Conservation (phyloP, 495 filamentous ascomycete genomes). For the Neohortaea acidophila region DNA sequence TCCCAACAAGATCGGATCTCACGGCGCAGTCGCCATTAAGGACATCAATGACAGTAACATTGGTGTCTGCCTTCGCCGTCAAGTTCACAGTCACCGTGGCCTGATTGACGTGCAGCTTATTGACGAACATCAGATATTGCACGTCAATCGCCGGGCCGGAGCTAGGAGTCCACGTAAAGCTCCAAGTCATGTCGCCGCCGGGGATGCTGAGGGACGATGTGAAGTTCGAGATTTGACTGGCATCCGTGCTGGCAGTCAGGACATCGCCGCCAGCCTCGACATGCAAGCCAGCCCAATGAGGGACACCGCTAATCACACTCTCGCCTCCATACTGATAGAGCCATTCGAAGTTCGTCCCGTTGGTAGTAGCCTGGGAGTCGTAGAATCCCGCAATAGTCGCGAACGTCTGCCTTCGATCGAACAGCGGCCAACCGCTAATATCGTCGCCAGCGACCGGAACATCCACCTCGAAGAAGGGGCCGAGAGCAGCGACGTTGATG, state of each 20-base stretch:
- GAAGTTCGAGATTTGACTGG: constrained; percentile 44
- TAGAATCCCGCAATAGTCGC: constrained; percentile 63
- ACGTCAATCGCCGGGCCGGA: constrained; percentile 35
- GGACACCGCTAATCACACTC: constrained; percentile 57
- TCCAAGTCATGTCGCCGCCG: constrained; percentile 46
- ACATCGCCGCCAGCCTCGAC: constrained; percentile 40
- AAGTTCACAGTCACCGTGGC: constrained; percentile 46
- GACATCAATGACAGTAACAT: constrained; percentile 42
- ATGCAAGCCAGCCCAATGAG: constrained; percentile 50
- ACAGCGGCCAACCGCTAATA: constrained; percentile 64
- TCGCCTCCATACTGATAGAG: constrained; percentile 56
- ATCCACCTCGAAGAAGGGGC: constrained; percentile 58
- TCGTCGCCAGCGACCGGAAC: constrained; percentile 16
- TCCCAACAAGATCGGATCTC: constrained; percentile 40
- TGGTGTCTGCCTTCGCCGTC: constrained; percentile 30
- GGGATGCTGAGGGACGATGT: constrained; percentile 47
- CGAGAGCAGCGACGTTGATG: constrained; percentile 40
- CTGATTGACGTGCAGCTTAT: constrained; percentile 48
- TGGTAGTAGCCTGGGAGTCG: constrained; percentile 45
- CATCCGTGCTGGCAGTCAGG: constrained; percentile 48
- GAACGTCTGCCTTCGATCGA: constrained; percentile 50
- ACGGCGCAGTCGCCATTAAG: constrained; percentile 44
- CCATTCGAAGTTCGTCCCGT: constrained; percentile 57
- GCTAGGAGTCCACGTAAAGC: constrained; percentile 49
- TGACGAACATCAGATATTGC: constrained; percentile 43